A percentile compares a stretch with the other conserved stretches of the same genome.
Conservation (phyloP, 2,329 filamentous ascomycete genomes). For the Emericellopsis atlantica region DNA sequence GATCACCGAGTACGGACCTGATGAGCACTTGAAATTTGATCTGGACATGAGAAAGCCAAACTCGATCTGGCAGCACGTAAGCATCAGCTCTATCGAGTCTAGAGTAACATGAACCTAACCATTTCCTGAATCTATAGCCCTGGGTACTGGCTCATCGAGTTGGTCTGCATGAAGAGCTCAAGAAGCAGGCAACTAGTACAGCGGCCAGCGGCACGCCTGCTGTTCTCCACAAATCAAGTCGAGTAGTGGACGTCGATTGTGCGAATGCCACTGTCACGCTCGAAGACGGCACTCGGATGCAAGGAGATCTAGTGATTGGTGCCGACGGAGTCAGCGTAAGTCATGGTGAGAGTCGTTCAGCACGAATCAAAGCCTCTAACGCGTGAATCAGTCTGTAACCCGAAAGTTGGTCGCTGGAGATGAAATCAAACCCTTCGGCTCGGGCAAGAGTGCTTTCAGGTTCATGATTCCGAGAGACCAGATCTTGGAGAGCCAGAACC, state of each 20-base stretch:
- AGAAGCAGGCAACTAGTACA: slow-evolving; percentile 23
- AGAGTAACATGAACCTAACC: not conserved
- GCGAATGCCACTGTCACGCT: slow-evolving; percentile 26
- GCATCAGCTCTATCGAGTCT: not conserved
- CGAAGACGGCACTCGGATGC: slow-evolving; percentile 25
- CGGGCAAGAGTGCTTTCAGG: slow-evolving; percentile 42
- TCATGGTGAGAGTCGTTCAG: not conserved
- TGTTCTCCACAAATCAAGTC: slow-evolving; percentile 24
- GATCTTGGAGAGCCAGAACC: slow-evolving; percentile 14
- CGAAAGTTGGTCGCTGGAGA: slow-evolving; percentile 10
- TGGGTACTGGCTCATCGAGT: slow-evolving; percentile 40
- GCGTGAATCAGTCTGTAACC: slow-evolving; percentile 8
- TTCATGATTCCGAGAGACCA: slow-evolving; percentile 31
- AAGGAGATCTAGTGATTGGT: slow-evolving; percentile 37
- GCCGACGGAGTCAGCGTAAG: slow-evolving; percentile 40
- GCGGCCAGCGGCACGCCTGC: slow-evolving; percentile 21
- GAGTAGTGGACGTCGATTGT: slow-evolving; percentile 28
- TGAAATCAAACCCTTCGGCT: slow-evolving; percentile 20
- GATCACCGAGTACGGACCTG: slow-evolving; percentile 17
- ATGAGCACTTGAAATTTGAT: slow-evolving; percentile 7
- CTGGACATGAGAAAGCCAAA: slow-evolving; percentile 19
- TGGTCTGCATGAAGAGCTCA: slow-evolving; percentile 35
- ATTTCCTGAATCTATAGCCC: slow-evolving; percentile 4
- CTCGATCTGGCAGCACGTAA: slow-evolving; percentile 29
- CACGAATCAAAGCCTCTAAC: too few species aligned